Base-by-base conservation (phyloP, 148 eudicot genomes). In the Cornus kousa region DNA sequence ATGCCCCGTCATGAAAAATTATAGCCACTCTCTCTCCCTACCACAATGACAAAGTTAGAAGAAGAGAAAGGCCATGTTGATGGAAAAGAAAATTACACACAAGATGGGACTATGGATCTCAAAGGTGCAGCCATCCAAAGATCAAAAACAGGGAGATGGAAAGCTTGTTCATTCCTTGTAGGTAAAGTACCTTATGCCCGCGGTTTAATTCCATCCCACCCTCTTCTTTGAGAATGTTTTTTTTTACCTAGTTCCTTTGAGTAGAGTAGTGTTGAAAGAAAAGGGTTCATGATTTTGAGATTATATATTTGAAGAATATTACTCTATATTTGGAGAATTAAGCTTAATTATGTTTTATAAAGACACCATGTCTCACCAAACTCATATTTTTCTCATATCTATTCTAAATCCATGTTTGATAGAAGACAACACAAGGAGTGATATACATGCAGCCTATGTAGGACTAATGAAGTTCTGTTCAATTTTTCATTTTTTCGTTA, bases 111-210 rank as follows among this genome's bases (percentile, higher is more conserved):
- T 14, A 75, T 81, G 50, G 85, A 83, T 68, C 83, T 86, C 14
- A 81, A 79, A 75, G 89, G 86, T 3, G 76, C 75, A 32, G 87
- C 83, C 59, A 80, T 86, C 32, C 77, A 81, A 0, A 79, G 84
- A 76, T 81, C 89, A 43, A 64, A 62, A 33, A 86, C 87, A 70
- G 87, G 89, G 50, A 70, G 69, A 77, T 86, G 89, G 89, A 86
- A 28, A 74, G 89, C 89, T 79, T 86, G 89, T 71, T 81, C 69
- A 64, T 86, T 86, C 77, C 48, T 86, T 57, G 85, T 86, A 73
- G 89, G 89, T 86, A 83, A 78, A 64, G 4, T 64, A 31, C 3
- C 6, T 3, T 48, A 48, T 48, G 53, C 12, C 0, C 4, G 7
- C 12, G 5, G 1, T 48, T 48, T 48, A 48, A 11, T 48, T 8